Evolutionary conservation across 192 early-diverging fungal species (phyloP), one percentile per base, ranked within the genome.

Genomic region (Backusella luteola): DNA sequence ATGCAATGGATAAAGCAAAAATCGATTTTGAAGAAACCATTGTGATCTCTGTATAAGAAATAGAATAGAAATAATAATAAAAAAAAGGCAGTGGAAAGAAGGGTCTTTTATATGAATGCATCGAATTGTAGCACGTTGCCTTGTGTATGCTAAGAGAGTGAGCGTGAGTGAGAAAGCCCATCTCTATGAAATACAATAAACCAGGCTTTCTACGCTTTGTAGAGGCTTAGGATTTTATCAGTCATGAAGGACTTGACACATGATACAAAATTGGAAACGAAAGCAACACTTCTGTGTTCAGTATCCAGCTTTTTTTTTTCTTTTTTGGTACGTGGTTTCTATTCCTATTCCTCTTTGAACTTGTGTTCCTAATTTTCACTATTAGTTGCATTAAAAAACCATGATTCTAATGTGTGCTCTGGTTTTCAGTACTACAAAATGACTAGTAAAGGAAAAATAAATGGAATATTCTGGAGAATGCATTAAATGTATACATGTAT

Each of bases 1-100:
- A 14, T 17, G 17, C 39, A 29, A 46, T 11, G 26, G 41, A 42
- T 26, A 71, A 41, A 44, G 41, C 21, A 17, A 71, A 17, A 29
- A 71, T 7, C 4, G 23, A 32, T 46, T 71, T 69, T 38, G 38
- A 21, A 41, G 36, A 69, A 41, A 69, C 68, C 68, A 69, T 69
- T 69, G 8, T 17, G 29, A 67, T 34, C 17, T 11, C 4, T 67
- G n/a, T 67, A 17, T 32, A 67, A 67, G 21, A 63, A 29, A 14
- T 29, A 29, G 0, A 29, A 29, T 21, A n/a, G 6, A 17, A 53
- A 53, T 39, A 53, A 53, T 53, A 53, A 52, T 7, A 52, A 52
- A 52, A n/a, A 53, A 53, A 7, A n/a, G 15, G 23, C 26, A 26
- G 4, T 63, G 11, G 21, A 29, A 63, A 12, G 9, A 29, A 29